Conservation (phyloP, 179 eudicot species). For the Monotropa hypopitys region DNA sequence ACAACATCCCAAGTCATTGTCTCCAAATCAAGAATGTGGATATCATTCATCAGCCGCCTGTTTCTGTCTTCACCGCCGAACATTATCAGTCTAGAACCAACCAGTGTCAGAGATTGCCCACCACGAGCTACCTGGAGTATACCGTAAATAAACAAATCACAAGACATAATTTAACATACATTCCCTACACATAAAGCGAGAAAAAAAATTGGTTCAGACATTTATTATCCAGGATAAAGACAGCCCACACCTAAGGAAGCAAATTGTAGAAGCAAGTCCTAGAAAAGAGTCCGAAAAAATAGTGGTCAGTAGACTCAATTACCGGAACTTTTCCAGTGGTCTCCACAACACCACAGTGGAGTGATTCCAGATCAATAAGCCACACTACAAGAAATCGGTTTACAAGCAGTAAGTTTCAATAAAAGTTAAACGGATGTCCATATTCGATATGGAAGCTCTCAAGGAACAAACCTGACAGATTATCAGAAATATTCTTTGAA, state of each 20-base stretch:
- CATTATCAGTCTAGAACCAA: slow-evolving; percentile 75
- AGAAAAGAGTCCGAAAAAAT: background rate
- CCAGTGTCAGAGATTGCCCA: slow-evolving; percentile 65
- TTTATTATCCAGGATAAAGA: background rate
- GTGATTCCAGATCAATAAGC: slow-evolving; percentile 55
- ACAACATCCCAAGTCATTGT: slow-evolving; percentile 66
- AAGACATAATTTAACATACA: background rate
- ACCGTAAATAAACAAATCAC: slow-evolving; percentile 1
- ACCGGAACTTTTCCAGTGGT: slow-evolving; percentile 84
- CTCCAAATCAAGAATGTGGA: slow-evolving; percentile 59
- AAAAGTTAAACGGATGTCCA: background rate
- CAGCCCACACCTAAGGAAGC: background rate
- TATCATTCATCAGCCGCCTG: slow-evolving; percentile 58
- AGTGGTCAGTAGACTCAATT: slow-evolving; percentile 11
- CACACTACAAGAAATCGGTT: slow-evolving; percentile 33
- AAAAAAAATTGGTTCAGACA: background rate
- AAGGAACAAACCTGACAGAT: slow-evolving; percentile 42
- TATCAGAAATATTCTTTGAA: slow-evolving; percentile 35
- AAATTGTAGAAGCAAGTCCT: background rate
- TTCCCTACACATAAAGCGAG: background rate
- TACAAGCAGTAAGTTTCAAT: slow-evolving; percentile 5
- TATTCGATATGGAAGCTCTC: background rate
- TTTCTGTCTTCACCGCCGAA: slow-evolving; percentile 82
- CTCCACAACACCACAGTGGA: slow-evolving; percentile 46
- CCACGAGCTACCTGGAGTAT: slow-evolving; percentile 61